Percentiles rank a stretch among this genome's conserved stretches.
Conservation (phyloP, 1,284 basidiomycete genomes). For the Papiliotrema flavescens region DNA sequence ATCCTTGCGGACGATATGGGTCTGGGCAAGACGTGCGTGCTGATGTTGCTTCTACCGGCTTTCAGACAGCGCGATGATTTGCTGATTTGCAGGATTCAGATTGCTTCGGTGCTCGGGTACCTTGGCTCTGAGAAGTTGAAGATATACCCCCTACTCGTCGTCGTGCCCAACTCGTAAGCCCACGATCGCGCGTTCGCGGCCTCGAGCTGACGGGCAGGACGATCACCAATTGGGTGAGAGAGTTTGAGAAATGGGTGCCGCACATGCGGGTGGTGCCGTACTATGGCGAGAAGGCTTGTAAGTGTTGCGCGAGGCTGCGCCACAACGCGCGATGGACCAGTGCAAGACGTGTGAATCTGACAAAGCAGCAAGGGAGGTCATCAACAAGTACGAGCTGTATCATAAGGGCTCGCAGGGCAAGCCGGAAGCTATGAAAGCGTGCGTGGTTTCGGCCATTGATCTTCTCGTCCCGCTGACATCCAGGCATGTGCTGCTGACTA, state of each 20-base stretch:
- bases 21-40: constrained; percentile 53
- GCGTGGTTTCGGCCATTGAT: constrained; percentile 10
- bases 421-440: constrained; percentile 46
- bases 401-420: constrained; percentile 52
- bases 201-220: constrained; percentile 22
- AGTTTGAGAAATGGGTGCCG: constrained; percentile 91
- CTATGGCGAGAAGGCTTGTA: constrained; percentile 56
- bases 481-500: constrained; percentile 77
- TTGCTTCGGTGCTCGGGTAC: constrained; percentile 78
- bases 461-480: background rate
- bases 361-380: constrained; percentile 66
- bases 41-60: too few species aligned
- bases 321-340: too few species aligned
- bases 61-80: background rate
- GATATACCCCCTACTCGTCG: constrained; percentile 73
- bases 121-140: constrained; percentile 57
- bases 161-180: constrained; percentile 86
- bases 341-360: background rate
- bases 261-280: constrained; percentile 46
- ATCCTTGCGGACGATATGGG: constrained; percentile 99
- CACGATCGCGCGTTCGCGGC: constrained; percentile 48
- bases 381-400: constrained; percentile 76
- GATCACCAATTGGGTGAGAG: constrained; percentile 55
- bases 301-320: too few species aligned
- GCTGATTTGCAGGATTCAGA: constrained; percentile 67